These are phyloP conservation scores for Eutrema yunnanense DNA, from an alignment of 345 rosid genomes.

Conservation along the genomic window DNA sequence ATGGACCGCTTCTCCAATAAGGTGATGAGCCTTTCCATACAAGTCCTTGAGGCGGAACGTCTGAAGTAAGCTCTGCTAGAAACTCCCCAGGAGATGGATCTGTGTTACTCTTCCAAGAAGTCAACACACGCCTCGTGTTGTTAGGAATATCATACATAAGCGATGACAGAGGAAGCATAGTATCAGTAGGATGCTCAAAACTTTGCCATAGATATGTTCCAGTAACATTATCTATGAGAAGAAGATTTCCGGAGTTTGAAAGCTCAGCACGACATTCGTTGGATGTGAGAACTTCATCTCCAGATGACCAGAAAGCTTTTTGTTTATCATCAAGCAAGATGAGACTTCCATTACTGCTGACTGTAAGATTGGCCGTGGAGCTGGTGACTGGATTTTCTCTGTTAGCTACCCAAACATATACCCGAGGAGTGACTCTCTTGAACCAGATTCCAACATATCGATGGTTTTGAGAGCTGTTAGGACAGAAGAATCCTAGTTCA, in stretches of 20 bases:
- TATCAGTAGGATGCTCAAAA: slow-evolving; percentile 2
- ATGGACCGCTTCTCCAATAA: slow-evolving; percentile 7
- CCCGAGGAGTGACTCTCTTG: slow-evolving; percentile 16
- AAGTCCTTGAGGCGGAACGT: background rate
- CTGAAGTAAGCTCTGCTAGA: background rate
- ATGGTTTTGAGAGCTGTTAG: background rate
- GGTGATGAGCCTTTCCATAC: background rate
- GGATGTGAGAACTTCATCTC: background rate
- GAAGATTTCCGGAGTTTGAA: background rate
- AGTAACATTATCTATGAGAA: background rate
- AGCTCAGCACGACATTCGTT: background rate
- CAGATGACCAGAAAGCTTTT: background rate
- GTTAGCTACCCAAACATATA: slow-evolving; percentile 31
- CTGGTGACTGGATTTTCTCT: background rate
- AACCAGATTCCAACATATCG: slow-evolving; percentile 38
- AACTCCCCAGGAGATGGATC: slow-evolving; percentile 13
- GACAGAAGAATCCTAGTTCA: slow-evolving; percentile 24
- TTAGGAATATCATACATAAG: background rate
- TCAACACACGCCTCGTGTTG: background rate
- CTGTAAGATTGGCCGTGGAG: background rate
- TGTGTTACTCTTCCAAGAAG: background rate
- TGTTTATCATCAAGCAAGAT: slow-evolving; percentile 2
- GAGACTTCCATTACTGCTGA: background rate
- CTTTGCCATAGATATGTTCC: background rate
- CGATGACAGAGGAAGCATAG: slow-evolving; percentile 3